Evolutionary conservation across 2,329 filamentous ascomycete genomes (phyloP).

Genomic region (Leptoxyphium fumago): DNA sequence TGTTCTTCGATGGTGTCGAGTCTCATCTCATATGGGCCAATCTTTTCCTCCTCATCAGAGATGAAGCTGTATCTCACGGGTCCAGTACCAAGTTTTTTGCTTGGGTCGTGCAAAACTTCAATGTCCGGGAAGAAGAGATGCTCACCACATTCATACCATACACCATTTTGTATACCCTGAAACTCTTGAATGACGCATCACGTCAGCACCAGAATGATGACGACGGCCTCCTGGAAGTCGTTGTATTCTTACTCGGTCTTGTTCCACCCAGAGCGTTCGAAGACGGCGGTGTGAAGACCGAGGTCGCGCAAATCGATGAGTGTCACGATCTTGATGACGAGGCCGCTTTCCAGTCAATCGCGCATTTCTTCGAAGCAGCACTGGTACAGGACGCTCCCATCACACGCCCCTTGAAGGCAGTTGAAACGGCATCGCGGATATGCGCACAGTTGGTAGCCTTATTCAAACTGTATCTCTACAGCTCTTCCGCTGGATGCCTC

Average conservation of each 20-base stretch:
- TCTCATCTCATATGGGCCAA: constrained; percentile 68
- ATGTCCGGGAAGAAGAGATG: constrained; percentile 94
- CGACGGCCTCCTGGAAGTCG: not conserved
- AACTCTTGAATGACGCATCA: not conserved
- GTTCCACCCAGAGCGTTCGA: constrained; percentile 15
- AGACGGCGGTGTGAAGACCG: not conserved
- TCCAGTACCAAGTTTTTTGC: constrained; percentile 46
- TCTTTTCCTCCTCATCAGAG: constrained; percentile 22
- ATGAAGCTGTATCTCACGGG: constrained; percentile 26
- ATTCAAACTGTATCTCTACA: not conserved
- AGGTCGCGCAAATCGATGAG: too few species aligned
- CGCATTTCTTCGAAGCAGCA: not conserved
- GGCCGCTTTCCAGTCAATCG: too few species aligned
- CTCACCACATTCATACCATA: constrained; percentile 70
- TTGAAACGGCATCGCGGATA: not conserved
- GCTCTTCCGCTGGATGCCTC: too few species aligned
- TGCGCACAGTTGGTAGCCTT: not conserved
- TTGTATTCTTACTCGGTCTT: constrained; percentile 16
- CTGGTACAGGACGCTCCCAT: not conserved
- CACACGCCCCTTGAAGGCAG: not conserved
- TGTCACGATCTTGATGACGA: too few species aligned
- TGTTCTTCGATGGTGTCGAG: constrained; percentile 96
- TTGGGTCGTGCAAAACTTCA: constrained; percentile 80
- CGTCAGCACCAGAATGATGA: not conserved
- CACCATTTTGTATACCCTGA: constrained; percentile 31